phyloP scores from a whole-genome alignment of 768 basidiomycete species.

The Xerocomus brunneocitrinus region DNA sequence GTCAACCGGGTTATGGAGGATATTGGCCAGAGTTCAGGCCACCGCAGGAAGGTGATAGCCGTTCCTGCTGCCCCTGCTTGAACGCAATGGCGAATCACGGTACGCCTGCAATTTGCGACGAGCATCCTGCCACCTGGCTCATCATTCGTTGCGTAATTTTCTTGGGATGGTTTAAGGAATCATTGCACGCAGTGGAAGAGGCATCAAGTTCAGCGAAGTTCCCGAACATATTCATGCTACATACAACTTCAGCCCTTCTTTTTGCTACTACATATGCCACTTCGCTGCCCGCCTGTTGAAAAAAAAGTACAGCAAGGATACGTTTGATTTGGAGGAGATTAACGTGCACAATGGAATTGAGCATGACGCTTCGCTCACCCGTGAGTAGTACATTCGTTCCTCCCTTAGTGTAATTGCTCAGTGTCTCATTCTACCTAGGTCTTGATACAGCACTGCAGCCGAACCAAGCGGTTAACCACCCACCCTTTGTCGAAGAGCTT shows the following conservation, averaged over 20 bases:
- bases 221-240: conserved; percentile 40
- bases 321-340: conserved; percentile 51
- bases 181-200: conserved; percentile 57
- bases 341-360: conserved; percentile 15
- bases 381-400: conserved; percentile 12
- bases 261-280: conserved; percentile 61
- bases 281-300: conserved; percentile 54
- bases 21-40: conserved; percentile 65
- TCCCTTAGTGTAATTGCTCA: not conserved
- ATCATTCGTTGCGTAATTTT: not conserved
- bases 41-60: conserved; percentile 58
- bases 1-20: conserved; percentile 51
- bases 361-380: conserved; percentile 25
- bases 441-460: conserved; percentile 44
- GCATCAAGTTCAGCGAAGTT: conserved; percentile 54
- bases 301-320: conserved; percentile 52
- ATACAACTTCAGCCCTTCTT: conserved; percentile 66
- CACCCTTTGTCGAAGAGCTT: conserved; percentile 50
- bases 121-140: not conserved
- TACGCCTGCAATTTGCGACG: conserved; percentile 46
- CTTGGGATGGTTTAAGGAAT: conserved; percentile 26
- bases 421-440: conserved; percentile 35
- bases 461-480: conserved; percentile 51
- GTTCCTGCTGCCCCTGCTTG: conserved; percentile 66
- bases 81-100: conserved; percentile 83